Percentiles rank a stretch among this genome's conserved stretches.
These are phyloP conservation scores for Cetraspora pellucida DNA, from an alignment of 192 early-diverging fungal genomes.

Conservation along the genomic window DNA sequence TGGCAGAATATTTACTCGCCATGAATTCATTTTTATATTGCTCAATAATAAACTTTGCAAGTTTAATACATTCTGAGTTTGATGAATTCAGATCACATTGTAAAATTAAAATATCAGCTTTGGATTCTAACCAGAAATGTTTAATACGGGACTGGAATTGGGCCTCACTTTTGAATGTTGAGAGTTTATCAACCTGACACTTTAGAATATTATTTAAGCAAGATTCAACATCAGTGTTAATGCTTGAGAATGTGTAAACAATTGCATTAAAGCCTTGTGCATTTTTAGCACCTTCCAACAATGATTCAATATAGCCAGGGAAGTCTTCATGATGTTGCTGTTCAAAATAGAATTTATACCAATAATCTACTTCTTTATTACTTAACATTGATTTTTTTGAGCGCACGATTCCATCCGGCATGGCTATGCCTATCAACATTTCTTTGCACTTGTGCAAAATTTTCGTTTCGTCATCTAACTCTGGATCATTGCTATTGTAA, in stretches of 20 bases:
- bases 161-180: conserved; percentile 24
- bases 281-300: not conserved
- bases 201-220: not conserved
- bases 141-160: conserved; percentile 17
- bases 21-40: conserved; percentile 22
- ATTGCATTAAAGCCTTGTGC: conserved; percentile 1
- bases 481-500: not conserved
- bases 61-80: conserved; percentile 17
- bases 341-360: conserved; percentile 21
- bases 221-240: conserved; percentile 2
- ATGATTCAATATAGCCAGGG: not conserved
- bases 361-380: not conserved
- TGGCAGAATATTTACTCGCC: not conserved
- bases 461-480: not conserved
- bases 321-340: conserved; percentile 21
- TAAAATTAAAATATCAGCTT: conserved; percentile 15
- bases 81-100: conserved; percentile 24
- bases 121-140: conserved; percentile 26
- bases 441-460: conserved; percentile 25
- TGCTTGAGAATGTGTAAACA: conserved; percentile 15
- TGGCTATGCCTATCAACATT: conserved; percentile 19
- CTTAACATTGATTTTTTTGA: conserved; percentile 12
- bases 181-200: conserved; percentile 27
- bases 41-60: conserved; percentile 31
- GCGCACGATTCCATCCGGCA: conserved; percentile 28